phyloP scores from a whole-genome alignment of 257 asterid genomes.

The Solanum lycopersicoides region DNA sequence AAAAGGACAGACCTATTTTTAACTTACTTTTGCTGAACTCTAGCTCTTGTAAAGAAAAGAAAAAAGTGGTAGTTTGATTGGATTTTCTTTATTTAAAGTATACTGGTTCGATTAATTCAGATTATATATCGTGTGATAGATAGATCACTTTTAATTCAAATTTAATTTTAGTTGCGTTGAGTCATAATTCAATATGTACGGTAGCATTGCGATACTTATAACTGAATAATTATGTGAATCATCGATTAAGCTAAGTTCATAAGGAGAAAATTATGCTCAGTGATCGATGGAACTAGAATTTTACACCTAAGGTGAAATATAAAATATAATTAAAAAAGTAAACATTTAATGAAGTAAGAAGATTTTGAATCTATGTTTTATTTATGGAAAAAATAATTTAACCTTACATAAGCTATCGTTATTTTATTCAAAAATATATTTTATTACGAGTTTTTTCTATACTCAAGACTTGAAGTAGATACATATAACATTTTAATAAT shows the following conservation, averaged over 20 bases:
- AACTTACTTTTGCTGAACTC: not conserved
- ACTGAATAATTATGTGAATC: not conserved
- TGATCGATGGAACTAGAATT: not conserved
- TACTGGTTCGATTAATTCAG: not conserved
- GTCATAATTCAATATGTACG: not conserved
- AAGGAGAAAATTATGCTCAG: not conserved
- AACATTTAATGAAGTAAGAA: no score
- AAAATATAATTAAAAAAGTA: not conserved
- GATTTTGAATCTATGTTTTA: not conserved
- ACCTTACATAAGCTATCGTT: not conserved
- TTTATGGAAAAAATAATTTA: no score
- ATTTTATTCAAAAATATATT: no score
- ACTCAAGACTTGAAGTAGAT: not conserved
- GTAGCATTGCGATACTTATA: not conserved
- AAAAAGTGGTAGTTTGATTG: not conserved
- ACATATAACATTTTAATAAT: not conserved
- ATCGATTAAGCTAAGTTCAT: not conserved
- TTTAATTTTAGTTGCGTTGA: not conserved
- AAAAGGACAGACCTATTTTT: conserved; percentile 21
- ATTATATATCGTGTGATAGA: accelerated
- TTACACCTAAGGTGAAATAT: not conserved
- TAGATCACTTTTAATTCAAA: not conserved
- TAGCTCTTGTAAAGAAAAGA: not conserved
- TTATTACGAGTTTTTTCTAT: not conserved
- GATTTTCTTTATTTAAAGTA: not conserved